phyloP scores from a whole-genome alignment of 78 protist genomes.

The Cavenderia fasciculata region DNA sequence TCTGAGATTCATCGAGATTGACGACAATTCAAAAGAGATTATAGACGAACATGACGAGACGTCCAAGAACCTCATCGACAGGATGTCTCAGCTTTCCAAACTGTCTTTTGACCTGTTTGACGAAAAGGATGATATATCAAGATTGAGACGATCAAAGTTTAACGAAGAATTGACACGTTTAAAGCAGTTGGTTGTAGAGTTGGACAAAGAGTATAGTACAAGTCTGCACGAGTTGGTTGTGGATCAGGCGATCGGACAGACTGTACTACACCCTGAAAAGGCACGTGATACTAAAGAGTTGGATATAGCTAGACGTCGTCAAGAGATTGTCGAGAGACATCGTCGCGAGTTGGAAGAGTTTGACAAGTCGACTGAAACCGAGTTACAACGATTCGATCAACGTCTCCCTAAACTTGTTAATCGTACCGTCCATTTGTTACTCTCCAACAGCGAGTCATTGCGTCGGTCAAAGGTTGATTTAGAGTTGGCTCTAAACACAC shows the following conservation, averaged over 20 bases:
- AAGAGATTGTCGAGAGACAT: conserved; percentile 40
- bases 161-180: neutral
- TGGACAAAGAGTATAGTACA: conserved; percentile 23
- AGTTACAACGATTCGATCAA: neutral
- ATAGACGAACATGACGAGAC: neutral
- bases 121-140: conserved; percentile 13
- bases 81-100: neutral
- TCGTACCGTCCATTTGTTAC: neutral
- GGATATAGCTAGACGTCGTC: neutral
- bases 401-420: neutral
- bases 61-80: neutral
- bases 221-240: no score
- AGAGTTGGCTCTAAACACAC: neutral
- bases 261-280: conserved; percentile 1
- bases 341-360: conserved; percentile 43
- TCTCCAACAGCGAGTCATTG: neutral
- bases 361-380: neutral
- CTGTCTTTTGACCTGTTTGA: neutral
- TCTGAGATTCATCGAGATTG: neutral
- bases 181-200: neutral
- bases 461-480: conserved; percentile 5
- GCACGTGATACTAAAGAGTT: neutral
- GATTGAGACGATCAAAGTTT: no score
- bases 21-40: neutral
- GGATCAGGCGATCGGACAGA: no score